Evolutionary conservation across 257 asterid species (phyloP).

Genomic region (Fraxinus americana): DNA sequence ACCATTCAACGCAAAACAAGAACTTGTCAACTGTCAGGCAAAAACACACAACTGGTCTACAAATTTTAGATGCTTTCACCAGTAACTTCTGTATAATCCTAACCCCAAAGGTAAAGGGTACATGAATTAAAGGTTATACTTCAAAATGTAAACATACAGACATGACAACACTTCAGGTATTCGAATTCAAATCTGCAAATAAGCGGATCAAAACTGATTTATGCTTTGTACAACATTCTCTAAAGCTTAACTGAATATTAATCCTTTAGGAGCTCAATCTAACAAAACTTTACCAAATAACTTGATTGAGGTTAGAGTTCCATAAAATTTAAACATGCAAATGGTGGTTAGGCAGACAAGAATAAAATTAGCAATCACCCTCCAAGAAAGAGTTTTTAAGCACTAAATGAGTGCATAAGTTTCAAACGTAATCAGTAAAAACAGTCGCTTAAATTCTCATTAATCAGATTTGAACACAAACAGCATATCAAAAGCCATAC

Average conservation of each 20-base stretch:
- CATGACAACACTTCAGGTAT: not conserved
- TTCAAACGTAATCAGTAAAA: not conserved
- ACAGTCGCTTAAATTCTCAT: not conserved
- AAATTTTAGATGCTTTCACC: not conserved
- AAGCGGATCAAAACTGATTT: not conserved
- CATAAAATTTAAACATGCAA: not conserved
- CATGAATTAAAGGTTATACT: not conserved
- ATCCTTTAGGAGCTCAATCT: not conserved
- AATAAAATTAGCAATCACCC: not conserved
- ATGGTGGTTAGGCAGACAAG: not conserved
- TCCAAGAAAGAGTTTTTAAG: not conserved
- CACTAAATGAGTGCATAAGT: not conserved
- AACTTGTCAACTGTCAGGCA: not conserved
- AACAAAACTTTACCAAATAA: not conserved
- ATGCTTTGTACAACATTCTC: not conserved
- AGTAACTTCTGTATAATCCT: not conserved
- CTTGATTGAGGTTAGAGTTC: not conserved
- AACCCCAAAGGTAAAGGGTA: not conserved
- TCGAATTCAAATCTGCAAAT: not conserved
- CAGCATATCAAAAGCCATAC: not conserved
- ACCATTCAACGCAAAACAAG: not conserved
- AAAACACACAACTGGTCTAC: not conserved
- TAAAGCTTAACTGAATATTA: not conserved
- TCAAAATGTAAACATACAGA: not conserved
- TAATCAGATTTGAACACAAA: not conserved